Base-by-base conservation (phyloP, 805 yeast species). In the Candida sithepensis region DNA sequence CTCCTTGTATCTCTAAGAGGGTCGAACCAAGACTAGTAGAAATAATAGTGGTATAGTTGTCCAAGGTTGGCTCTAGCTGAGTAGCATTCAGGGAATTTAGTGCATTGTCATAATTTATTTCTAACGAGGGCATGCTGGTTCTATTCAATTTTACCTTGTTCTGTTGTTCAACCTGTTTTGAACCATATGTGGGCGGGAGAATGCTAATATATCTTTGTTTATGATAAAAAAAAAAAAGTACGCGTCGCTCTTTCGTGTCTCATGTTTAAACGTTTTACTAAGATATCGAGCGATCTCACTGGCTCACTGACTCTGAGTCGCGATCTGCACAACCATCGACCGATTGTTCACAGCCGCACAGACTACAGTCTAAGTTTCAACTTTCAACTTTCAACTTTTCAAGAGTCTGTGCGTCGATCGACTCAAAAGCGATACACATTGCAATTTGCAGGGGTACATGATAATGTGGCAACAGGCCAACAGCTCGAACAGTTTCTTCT, bases 1-100 rank as follows among this genome's bases (percentile, higher is more conserved):
- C 88, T 9, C 94, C 94, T 59, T 85, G 94, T 18, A 85, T 84
- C 60, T 85, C 94, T 18, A 85, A 50, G 16, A 85, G 56, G 2
- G 78, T 72, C 39, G 81, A 72, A 1, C 92, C 94, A 39, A 68
- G 64, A 1, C 82, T 75, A 0, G 91, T 81, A 1, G 74, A 54
- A 2, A 80, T 59, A 18, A 73, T 50, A 0, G 62, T 51, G 3
- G 61, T 39, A 26, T 50, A 50, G 20, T 52, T 47, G 3, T 41
- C 42, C 13, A 45, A 34, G 0, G 45, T 44, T 5, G 41, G 44
- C 24, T 24, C 41, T 13, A 14, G 23, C 16, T 34, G 18, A 4
- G 42, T 33, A 9, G 39, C 18, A 9, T 34, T 36, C 24, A 59
- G 36, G 3, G 60, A 46, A 16, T 46, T 39, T 8, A 23, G 7